Base-by-base conservation (phyloP, 768 basidiomycete genomes). In the Mycena belliarum region DNA sequence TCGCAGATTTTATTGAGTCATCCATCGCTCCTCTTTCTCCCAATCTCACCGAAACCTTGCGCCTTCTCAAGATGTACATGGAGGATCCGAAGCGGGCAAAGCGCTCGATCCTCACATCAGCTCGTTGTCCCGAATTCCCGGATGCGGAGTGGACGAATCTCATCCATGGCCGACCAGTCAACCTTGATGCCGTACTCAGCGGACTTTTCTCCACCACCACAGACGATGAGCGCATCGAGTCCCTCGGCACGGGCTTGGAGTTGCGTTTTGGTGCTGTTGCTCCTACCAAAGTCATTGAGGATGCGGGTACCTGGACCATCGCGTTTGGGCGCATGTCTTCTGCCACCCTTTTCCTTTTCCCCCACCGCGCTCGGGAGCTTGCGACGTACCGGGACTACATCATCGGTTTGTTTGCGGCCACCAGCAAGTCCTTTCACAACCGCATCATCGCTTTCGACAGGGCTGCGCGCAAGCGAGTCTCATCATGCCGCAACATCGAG, bases 391-490 rank as follows among this genome's bases (percentile, higher is more conserved):
- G 53, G 10, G 40, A 42, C 4, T 58, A 60, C 35, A 56, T 60
- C 16, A 6, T 37, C 5, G 16, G 44, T 25, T 29, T 60, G 3
- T 63, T 63, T 35, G 41, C 52, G 2, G 53, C 52, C 0, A 43
- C 21, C 7, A n/a, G 32, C 28, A 14, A 18, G 0, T 11, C n/a
- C 1, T 49, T 41, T 16, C 62, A 63, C 42, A 20, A 16, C 5
- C 52, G 50, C 2, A 49, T 63, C 54, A 52, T 63, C 41, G 23
- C 25, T 1, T 60, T 60, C 28, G 59, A 63, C 41, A 47, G 44
- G 18, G 59, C 62, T 1, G 54, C 29, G 3, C 53, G 62, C 5
- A 40, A 45, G 37, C 48, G 50, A 2, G 49, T 60, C 20, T 23
- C 54, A 0, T 8, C 47, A 21, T 42, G 53, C 6, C 43, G 59